Conservation (phyloP, 2,329 filamentous ascomycete species). For the Calonectria fujianensis region DNA sequence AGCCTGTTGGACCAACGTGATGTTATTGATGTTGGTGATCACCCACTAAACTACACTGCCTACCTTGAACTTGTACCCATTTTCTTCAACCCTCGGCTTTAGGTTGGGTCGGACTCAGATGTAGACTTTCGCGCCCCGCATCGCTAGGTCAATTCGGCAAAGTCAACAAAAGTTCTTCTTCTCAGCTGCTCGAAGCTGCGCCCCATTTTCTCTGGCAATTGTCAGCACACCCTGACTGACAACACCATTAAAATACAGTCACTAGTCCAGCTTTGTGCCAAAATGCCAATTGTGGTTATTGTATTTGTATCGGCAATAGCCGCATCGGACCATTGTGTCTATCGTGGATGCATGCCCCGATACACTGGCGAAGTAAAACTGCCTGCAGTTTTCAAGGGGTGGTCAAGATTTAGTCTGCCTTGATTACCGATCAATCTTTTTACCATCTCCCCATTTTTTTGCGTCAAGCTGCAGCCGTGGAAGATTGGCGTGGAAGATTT, state of each 20-base stretch:
- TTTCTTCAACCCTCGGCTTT: not conserved
- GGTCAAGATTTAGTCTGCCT: not conserved
- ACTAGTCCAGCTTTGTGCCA: not conserved
- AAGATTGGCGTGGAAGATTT: not conserved
- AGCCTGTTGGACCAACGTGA: not conserved
- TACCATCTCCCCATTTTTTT: not conserved
- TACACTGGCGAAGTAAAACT: not conserved
- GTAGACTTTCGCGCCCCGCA: not conserved
- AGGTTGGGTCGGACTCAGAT: not conserved
- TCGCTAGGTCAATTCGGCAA: not conserved
- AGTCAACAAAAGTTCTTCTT: conserved; percentile 21
- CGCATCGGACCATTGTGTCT: not conserved
- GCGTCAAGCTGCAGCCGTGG: not conserved
- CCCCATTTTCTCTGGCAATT: not conserved
- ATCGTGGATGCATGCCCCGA: not conserved
- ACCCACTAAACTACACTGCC: not conserved
- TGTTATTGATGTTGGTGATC: too few relatives aligned
- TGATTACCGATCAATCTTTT: not conserved
- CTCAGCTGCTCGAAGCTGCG: not conserved
- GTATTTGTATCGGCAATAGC: not conserved
- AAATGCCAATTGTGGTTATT: not conserved
- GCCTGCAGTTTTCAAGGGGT: not conserved
- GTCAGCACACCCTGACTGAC: conserved; percentile 15
- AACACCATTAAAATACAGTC: not conserved
- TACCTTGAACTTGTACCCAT: not conserved